Conservation (phyloP, 495 filamentous ascomycete genomes). For the Neurospora sp. region DNA sequence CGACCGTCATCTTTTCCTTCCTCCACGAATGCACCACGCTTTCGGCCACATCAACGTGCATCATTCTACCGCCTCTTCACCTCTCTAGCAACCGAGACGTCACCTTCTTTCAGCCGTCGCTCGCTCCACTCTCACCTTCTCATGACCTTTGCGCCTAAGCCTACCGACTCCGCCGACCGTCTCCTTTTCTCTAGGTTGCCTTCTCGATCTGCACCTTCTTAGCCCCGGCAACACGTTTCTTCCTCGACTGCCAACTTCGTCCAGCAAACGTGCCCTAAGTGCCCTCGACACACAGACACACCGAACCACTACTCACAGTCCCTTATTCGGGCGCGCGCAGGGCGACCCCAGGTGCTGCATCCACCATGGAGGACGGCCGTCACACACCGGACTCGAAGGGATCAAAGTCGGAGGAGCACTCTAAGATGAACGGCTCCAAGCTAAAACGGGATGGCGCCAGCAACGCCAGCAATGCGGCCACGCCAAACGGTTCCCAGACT, state of each 20-base stretch:
- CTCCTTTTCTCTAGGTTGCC: neutral
- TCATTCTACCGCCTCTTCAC: neutral
- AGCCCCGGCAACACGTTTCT: neutral
- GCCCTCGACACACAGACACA: neutral
- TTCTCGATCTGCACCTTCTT: neutral
- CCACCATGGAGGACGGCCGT: constrained; percentile 33
- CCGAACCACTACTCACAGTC: neutral
- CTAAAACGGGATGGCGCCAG: constrained; percentile 30
- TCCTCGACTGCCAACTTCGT: neutral
- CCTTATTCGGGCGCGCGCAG: neutral
- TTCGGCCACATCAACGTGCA: neutral
- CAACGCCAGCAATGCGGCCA: constrained; percentile 16
- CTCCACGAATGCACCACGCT: neutral
- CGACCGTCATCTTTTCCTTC: neutral
- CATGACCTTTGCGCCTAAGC: neutral
- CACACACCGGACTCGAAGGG: constrained; percentile 22
- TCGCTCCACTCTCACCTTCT: neutral
- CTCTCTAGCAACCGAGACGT: neutral
- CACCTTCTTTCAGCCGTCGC: neutral
- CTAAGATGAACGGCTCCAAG: constrained; percentile 17
- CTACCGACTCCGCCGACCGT: neutral
- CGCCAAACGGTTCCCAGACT: constrained; percentile 31
- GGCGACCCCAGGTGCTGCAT: neutral
- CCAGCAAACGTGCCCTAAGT: neutral
- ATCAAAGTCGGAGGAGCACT: constrained; percentile 21